Conservation (phyloP, 805 yeast genomes). For the Pichia heedii region DNA sequence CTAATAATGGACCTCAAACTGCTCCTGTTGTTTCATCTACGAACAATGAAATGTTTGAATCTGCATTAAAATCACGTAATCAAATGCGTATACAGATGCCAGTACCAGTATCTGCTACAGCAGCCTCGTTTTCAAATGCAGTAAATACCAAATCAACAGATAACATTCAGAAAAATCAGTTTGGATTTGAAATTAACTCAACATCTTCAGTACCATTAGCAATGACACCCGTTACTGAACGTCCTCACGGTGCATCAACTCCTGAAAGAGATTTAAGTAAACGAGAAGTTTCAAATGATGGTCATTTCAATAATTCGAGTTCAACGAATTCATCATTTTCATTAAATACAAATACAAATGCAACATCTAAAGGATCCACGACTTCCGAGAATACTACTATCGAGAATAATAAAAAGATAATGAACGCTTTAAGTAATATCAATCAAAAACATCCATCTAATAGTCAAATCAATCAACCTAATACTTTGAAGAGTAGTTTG, state of each 20-base stretch:
- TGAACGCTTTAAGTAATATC: no score
- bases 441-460: no score
- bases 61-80: slow-evolving; percentile 36
- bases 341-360: neutral
- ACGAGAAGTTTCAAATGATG: neutral
- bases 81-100: slow-evolving; percentile 69
- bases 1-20: slow-evolving; percentile 22
- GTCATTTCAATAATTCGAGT: neutral
- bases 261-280: slow-evolving; percentile 5
- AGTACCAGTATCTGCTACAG: slow-evolving; percentile 38
- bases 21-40: slow-evolving; percentile 19
- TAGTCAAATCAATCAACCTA: no score
- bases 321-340: neutral
- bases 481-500: neutral
- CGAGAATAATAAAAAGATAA: neutral
- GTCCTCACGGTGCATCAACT: slow-evolving; percentile 10
- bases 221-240: slow-evolving; percentile 78
- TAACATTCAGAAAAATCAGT: slow-evolving; percentile 27
- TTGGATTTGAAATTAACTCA: slow-evolving; percentile 49
- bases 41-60: slow-evolving; percentile 17
- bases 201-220: slow-evolving; percentile 54
- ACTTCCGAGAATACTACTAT: neutral
- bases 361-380: neutral
- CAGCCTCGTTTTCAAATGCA: neutral
- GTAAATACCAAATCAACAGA: slow-evolving; percentile 11